Conservation (phyloP, 257 asterid species). For the Craterostigma plantagineum region DNA sequence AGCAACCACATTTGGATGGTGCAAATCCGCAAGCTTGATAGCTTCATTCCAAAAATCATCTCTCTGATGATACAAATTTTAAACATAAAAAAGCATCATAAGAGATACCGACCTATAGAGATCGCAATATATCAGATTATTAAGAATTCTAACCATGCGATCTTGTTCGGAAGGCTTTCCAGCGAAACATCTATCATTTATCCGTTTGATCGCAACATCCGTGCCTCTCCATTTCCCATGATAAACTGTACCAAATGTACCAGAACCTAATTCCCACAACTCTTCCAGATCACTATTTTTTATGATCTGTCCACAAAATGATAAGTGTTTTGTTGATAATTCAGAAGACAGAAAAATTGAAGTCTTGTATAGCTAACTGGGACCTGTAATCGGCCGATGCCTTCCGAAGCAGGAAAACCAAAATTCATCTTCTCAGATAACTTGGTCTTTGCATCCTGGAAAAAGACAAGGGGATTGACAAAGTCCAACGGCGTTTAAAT, state of each 20-base stretch:
- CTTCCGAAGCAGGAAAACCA: constrained; percentile 54
- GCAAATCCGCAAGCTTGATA: constrained; percentile 90
- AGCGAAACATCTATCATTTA: constrained; percentile 84
- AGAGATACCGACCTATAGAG: background rate
- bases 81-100: constrained; percentile 5
- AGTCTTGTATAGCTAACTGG: constrained; percentile 8
- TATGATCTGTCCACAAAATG: constrained; percentile 34
- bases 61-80: constrained; percentile 28
- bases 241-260: constrained; percentile 99
- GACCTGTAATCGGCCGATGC: constrained; percentile 85
- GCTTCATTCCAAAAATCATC: constrained; percentile 99
- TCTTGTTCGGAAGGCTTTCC: constrained; percentile 95
- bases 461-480: background rate
- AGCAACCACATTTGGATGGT: constrained; percentile 98
- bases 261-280: constrained; percentile 89
- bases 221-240: constrained; percentile 99
- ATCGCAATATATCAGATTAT: constrained; percentile 7
- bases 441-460: constrained; percentile 49
- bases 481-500: background rate
- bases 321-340: no score
- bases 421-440: constrained; percentile 40
- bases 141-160: constrained; percentile 64
- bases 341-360: no score
- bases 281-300: constrained; percentile 88
- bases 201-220: constrained; percentile 92